Evolutionary conservation across 1,139 yeast genomes (phyloP), one percentile per base, ranked within the genome.

Genomic region (Nadsonia commutata): DNA sequence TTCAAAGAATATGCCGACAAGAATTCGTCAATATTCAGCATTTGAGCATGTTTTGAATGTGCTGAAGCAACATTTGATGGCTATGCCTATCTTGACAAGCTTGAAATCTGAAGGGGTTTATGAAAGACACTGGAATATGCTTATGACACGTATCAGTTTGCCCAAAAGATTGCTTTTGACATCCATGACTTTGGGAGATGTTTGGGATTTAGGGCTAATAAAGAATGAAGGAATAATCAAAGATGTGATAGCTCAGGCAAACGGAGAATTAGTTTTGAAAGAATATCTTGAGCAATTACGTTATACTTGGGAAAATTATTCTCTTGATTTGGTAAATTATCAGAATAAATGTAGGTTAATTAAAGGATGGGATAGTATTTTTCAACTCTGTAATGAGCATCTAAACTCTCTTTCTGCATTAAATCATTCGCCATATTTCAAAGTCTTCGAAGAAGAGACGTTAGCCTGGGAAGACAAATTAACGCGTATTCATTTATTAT

Each of bases 261-360:
- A 74, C 47, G 81, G 84, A 19, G 97, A 90, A 54, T 67, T 71
- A 46, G 68, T 74, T 0, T 64, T 90, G 6, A 85, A 80, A 48
- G 74, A 71, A 17, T 72, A 77, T 11, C 55, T 81, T 20, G 52
- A 52, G 1, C 57, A 63, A 6, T 74, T 88, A 11, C 51, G 57
- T 11, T 60, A 56, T 2, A 54, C 57, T 11, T 67, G 71, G 71
- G 41, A 54, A 8, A 53, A 57, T 0, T 62, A 66, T 20, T 57
- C 70, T 0, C 72, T 83, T 46, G 81, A 76, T 19, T 64, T 72
- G 31, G 77, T 76, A 52, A 68, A 68, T 36, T 80, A 72, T 54
- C 70, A 72, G 44, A 66, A 68, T 38, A 71, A 73, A 36, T 67
- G 73, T 49, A 62, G 74, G 3, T 65, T 86, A 31, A 73, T 88